Evolutionary conservation across 2,329 filamentous ascomycete genomes (phyloP).

Genomic region (Diaporthe sp.): DNA sequence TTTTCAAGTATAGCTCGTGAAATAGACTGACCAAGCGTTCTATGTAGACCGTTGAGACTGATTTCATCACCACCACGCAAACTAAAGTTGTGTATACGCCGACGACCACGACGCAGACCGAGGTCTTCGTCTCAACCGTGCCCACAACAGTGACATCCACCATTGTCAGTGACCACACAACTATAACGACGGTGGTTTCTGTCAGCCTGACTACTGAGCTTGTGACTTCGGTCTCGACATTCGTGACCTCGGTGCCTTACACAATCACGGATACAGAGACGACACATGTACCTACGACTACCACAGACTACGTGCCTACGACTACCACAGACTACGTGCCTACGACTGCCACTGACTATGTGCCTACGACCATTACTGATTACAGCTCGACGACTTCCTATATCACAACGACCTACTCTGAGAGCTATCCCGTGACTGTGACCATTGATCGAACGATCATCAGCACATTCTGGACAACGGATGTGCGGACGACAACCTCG

Average conservation of each 20-base stretch:
- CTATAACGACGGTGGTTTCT: neutral
- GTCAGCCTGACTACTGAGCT: neutral
- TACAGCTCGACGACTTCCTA: constrained; percentile 12
- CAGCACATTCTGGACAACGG: constrained; percentile 28
- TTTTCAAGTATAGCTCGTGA: neutral
- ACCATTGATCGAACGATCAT: neutral
- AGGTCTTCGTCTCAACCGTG: neutral
- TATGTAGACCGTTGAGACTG: neutral
- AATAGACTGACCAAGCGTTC: neutral
- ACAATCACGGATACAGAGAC: constrained; percentile 4
- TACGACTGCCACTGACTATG: constrained; percentile 6
- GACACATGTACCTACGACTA: neutral
- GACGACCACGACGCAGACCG: neutral
- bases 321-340: constrained; percentile 6
- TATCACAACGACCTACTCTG: constrained; percentile 13
- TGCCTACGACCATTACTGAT: constrained; percentile 6
- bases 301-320: neutral
- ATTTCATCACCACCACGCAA: neutral
- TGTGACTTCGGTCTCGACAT: neutral
- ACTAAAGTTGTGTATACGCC: neutral
- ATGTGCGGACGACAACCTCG: neutral
- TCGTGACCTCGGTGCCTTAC: neutral
- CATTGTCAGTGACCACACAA: neutral
- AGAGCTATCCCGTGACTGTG: constrained; percentile 14
- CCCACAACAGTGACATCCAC: neutral